phyloP scores from a whole-genome alignment of 305 asterid genomes.

The Lippia alba region DNA sequence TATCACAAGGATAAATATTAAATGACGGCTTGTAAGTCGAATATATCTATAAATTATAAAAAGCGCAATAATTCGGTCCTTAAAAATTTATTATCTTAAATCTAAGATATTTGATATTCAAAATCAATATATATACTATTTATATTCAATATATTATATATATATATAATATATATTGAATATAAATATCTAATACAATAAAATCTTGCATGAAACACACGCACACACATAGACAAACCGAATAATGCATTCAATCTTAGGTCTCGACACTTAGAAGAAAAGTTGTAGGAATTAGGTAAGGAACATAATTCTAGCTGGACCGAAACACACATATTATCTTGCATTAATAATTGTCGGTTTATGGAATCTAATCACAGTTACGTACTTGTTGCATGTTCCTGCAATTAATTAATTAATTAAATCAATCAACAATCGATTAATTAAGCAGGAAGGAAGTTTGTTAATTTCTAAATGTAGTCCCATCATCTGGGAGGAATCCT shows the following conservation, averaged over 20 bases:
- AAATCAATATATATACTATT: too few relatives aligned
- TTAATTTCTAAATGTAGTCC: background rate
- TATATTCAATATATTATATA: too few relatives aligned
- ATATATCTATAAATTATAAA: too few relatives aligned
- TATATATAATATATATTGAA: too few relatives aligned
- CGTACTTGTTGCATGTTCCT: slow-evolving; percentile 6
- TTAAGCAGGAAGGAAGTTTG: background rate
- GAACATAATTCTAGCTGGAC: background rate
- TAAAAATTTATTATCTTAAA: too few relatives aligned
- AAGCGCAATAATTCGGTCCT: too few relatives aligned
- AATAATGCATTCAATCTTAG: slow-evolving; percentile 17
- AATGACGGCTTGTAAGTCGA: too few relatives aligned
- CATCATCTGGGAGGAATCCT: slow-evolving; percentile 18
- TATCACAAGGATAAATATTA: too few relatives aligned
- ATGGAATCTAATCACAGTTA: slow-evolving; percentile 10
- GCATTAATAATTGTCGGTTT: background rate
- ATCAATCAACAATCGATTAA: background rate
- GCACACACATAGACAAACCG: background rate
- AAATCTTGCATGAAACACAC: too few relatives aligned
- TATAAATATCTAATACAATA: too few relatives aligned
- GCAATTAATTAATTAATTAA: too few relatives aligned
- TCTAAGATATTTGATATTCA: too few relatives aligned
- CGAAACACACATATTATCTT: background rate
- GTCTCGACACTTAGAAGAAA: background rate
- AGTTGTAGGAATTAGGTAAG: slow-evolving; percentile 1